phyloP scores from a whole-genome alignment of 768 basidiomycete species.

The Boletellus ananas region DNA sequence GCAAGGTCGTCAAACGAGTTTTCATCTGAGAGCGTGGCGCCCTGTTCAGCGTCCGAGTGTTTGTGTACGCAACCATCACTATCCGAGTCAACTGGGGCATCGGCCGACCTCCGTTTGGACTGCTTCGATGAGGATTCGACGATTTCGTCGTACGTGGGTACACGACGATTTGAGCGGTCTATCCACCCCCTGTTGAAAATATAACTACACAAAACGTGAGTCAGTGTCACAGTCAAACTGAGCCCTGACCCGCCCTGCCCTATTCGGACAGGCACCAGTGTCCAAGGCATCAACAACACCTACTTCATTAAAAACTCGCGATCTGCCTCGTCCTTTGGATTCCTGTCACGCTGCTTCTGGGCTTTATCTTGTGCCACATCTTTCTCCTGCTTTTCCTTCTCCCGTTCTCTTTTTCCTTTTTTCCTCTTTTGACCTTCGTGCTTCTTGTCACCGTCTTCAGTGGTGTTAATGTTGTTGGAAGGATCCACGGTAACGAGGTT shows the following conservation, averaged over 20 bases:
- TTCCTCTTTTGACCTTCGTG: conserved; percentile 29
- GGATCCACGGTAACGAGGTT: conserved; percentile 57
- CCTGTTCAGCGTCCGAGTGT: conserved; percentile 18
- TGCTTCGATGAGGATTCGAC: conserved; percentile 39
- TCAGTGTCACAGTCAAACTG: neutral
- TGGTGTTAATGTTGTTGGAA: conserved; percentile 24
- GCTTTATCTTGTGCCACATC: conserved; percentile 20
- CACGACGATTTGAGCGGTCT: conserved; percentile 64
- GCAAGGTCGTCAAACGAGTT: conserved; percentile 87
- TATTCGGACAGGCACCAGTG: neutral
- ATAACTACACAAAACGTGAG: conserved; percentile 53
- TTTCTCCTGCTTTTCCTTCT: conserved; percentile 29
- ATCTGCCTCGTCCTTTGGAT: conserved; percentile 59
- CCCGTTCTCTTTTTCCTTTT: conserved; percentile 29
- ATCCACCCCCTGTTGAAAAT: conserved; percentile 98
- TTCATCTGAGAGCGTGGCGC: conserved; percentile 47
- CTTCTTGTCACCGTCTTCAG: conserved; percentile 26
- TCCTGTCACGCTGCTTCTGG: conserved; percentile 12
- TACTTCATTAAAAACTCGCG: conserved; percentile 91
- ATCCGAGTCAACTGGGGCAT: conserved; percentile 13
- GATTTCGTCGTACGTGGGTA: conserved; percentile 86
- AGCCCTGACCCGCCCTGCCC: too few relatives aligned
- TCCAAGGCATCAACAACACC: conserved; percentile 24
- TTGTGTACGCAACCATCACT: conserved; percentile 11
- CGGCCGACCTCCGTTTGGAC: conserved; percentile 20